These are phyloP conservation scores for Miamiensis avidus DNA, from an alignment of 169 alveolate genomes.

Conservation along the genomic window DNA sequence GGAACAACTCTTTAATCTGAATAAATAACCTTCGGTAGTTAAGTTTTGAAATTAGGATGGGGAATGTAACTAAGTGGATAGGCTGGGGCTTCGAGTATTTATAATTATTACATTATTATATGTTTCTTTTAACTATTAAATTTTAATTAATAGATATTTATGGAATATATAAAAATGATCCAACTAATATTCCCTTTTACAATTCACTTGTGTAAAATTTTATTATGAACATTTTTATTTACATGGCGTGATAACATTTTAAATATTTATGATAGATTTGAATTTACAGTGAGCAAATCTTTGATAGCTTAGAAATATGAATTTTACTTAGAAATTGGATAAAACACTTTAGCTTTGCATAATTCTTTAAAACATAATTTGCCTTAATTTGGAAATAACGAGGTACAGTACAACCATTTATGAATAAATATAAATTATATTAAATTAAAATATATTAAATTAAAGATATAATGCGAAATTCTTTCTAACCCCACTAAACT, in stretches of 20 bases:
- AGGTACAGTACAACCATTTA: too few relatives aligned
- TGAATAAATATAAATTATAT: too few relatives aligned
- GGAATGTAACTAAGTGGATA: not conserved
- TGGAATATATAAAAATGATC: not conserved
- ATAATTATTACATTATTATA: too few relatives aligned
- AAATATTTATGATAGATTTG: not conserved
- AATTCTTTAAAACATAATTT: not conserved
- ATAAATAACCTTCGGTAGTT: not conserved
- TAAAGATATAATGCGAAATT: not conserved
- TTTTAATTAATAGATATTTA: not conserved
- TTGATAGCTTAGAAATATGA: not conserved
- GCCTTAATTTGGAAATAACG: not conserved
- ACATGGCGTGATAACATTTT: too few relatives aligned
- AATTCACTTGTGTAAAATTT: not conserved
- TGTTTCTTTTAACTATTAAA: too few relatives aligned
- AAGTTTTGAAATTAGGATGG: not conserved
- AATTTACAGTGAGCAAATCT: not conserved
- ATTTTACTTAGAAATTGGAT: not conserved
- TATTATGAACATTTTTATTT: too few relatives aligned
- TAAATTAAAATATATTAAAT: too few relatives aligned
- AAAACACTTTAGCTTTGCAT: not conserved
- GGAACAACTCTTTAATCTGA: not conserved
- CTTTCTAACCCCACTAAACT: not conserved
- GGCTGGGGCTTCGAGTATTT: not conserved
- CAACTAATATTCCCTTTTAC: not conserved